phyloP scores from a whole-genome alignment of 1,139 yeast genomes.

The Arxiozyma heterogenica region DNA sequence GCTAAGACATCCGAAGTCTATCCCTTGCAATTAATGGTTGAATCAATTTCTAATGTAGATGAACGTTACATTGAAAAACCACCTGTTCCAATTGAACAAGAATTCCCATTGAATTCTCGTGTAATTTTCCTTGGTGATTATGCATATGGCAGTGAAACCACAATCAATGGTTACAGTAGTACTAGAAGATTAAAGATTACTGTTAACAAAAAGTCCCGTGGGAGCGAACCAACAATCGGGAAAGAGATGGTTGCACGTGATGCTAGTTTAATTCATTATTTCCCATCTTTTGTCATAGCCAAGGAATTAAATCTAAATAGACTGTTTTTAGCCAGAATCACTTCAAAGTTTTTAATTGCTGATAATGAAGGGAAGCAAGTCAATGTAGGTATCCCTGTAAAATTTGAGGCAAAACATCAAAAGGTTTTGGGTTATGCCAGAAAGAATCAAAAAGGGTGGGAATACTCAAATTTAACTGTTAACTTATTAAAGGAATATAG shows the following conservation, averaged over 20 bases:
- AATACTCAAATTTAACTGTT: constrained; percentile 67
- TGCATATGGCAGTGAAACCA: constrained; percentile 83
- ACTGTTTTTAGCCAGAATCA: constrained; percentile 62
- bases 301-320: constrained; percentile 51
- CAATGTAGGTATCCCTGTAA: constrained; percentile 81
- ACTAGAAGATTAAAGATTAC: constrained; percentile 44
- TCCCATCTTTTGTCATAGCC: constrained; percentile 60
- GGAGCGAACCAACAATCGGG: constrained; percentile 57
- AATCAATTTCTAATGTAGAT: constrained; percentile 65
- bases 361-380: constrained; percentile 44
- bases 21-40: constrained; percentile 76
- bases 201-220: constrained; percentile 43
- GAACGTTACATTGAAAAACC: constrained; percentile 62
- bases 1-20: constrained; percentile 44
- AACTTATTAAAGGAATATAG: constrained; percentile 55
- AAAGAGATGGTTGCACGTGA: constrained; percentile 51
- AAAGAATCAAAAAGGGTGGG: constrained; percentile 68
- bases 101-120: constrained; percentile 64
- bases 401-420: constrained; percentile 67
- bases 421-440: constrained; percentile 85
- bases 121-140: constrained; percentile 81
- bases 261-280: constrained; percentile 45
- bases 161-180: constrained; percentile 52
- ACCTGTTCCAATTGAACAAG: constrained; percentile 71
- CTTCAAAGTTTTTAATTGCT: constrained; percentile 60